Evolutionary conservation across 148 eudicot species (phyloP), one percentile per base, ranked within the genome.

Genomic region (Beta vulgaris): DNA sequence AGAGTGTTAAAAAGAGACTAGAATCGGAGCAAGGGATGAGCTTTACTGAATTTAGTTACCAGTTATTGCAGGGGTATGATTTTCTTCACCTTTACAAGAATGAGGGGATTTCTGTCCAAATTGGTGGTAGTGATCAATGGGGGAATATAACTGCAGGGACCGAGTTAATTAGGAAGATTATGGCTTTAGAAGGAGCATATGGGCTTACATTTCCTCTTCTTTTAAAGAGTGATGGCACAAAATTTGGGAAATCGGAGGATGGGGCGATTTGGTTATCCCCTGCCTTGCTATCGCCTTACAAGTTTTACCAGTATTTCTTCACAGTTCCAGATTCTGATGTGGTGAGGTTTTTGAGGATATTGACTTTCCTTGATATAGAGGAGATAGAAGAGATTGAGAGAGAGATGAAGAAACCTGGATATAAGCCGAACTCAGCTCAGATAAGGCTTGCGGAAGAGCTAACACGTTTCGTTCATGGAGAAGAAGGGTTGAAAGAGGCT

Each of bases 41-140:
- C 73, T 93, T 85, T 69, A 90, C 97, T 23, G 97, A 93, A 64
- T 91, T 91, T 68, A 91, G 91, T 19, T 93, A 93, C 69, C 98
- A 89, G 78, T 77, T 93, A 21, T 79, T 93, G 42, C 97, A 93
- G 76, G 98, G 93, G 2, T 93, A 90, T 68, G 98, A 93, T 85
- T 93, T 91, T 62, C 74, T 93, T 3, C 81, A 88, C 78, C 78
- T 93, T 48, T 91, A 79, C 43, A 63, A 77, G 32, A 83, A 85
- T 10, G 81, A 89, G 25, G 89, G 90, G 7, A 88, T 93, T 34
- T 82, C 55, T 68, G 95, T 90, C 57, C 98, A 93, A 70, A 88
- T 93, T 63, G 98, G 98, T 0, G 98, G 98, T 2, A 91, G 97
- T 79, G 98, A 93, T 76, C 98, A 93, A 59, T 93, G 98, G 98